phyloP scores from a whole-genome alignment of 768 basidiomycete genomes.

The Russula sp. region DNA sequence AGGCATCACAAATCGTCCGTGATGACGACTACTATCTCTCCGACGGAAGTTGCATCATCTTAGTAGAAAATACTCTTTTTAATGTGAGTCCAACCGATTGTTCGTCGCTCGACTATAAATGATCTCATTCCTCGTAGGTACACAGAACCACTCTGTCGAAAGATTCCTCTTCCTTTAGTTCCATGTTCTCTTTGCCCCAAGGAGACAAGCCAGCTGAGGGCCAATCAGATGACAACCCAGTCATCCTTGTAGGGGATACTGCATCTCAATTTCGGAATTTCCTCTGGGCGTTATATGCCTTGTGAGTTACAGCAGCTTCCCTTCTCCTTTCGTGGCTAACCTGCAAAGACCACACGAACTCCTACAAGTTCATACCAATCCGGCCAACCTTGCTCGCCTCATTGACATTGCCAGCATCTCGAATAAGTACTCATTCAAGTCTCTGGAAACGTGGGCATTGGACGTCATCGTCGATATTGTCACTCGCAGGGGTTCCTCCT shows the following conservation, averaged over 20 bases:
- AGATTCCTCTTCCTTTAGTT: conserved; percentile 56
- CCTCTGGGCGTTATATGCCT: conserved; percentile 68
- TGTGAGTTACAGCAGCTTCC: conserved; percentile 37
- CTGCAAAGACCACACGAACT: conserved; percentile 54
- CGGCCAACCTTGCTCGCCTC: conserved; percentile 45
- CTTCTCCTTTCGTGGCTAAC: neutral
- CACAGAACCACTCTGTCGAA: conserved; percentile 36
- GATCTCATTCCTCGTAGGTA: conserved; percentile 6
- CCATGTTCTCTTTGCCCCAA: conserved; percentile 63
- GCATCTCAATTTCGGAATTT: conserved; percentile 63
- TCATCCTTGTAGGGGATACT: conserved; percentile 55
- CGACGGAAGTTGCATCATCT: conserved; percentile 21
- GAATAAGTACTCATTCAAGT: conserved; percentile 70
- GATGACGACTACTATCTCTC: conserved; percentile 21
- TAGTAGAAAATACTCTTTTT: conserved; percentile 19
- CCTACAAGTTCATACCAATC: conserved; percentile 37
- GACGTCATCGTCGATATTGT: conserved; percentile 66
- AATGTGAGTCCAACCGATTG: conserved; percentile 9
- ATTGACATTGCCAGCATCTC: conserved; percentile 59
- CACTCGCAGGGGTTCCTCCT: conserved; percentile 47
- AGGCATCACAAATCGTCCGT: conserved; percentile 3
- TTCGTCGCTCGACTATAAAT: neutral
- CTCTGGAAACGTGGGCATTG: conserved; percentile 66
- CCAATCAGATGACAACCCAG: conserved; percentile 54
- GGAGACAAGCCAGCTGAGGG: conserved; percentile 48